These are phyloP conservation scores for Hydrangea macrophylla DNA, from an alignment of 148 eudicot species.

Conservation along the genomic window DNA sequence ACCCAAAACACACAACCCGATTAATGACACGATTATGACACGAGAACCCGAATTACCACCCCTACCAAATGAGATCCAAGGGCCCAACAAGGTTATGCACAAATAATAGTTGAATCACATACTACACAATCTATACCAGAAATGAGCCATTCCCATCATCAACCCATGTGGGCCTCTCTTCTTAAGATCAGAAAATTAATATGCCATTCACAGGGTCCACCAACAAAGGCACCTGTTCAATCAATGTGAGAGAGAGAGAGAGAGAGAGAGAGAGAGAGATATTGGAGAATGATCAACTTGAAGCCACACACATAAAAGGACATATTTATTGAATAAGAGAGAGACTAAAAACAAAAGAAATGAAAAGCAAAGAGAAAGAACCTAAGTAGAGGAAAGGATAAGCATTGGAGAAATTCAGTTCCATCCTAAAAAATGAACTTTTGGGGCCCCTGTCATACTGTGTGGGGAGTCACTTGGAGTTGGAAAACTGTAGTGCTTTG, in stretches of 20 bases:
- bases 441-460: constrained; percentile 25
- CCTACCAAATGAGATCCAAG: not conserved
- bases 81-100: not conserved
- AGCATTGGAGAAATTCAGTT: constrained; percentile 15
- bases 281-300: too few species aligned
- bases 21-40: not conserved
- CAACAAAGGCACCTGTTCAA: constrained; percentile 18
- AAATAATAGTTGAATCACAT: not conserved
- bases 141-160: constrained; percentile 3
- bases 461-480: constrained; percentile 15
- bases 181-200: constrained; percentile 16
- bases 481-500: constrained; percentile 20
- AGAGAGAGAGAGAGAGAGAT: not conserved
- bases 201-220: constrained; percentile 17
- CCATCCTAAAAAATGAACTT: constrained; percentile 5
- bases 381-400: constrained; percentile 16
- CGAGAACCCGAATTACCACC: too few species aligned
- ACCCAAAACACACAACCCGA: not conserved
- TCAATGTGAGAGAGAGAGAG: not conserved
- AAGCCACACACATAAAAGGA: too few species aligned
- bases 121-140: not conserved
- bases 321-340: too few species aligned
- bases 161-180: constrained; percentile 16
- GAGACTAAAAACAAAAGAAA: not conserved
- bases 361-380: not conserved